Evolutionary conservation across 2,329 filamentous ascomycete species (phyloP).

Genomic region (Rhexocercosporidium sp.): DNA sequence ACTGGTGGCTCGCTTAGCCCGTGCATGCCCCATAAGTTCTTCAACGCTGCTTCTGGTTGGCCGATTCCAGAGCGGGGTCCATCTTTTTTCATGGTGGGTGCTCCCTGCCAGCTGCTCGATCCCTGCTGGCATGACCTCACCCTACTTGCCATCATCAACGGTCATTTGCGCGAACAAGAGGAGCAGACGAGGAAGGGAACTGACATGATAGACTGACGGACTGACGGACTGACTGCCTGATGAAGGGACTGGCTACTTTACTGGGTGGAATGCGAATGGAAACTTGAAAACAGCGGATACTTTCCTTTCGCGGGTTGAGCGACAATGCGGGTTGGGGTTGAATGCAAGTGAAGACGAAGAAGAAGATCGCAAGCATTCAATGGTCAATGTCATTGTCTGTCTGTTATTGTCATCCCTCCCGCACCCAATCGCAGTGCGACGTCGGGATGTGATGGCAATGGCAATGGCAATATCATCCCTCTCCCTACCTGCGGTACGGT

Average conservation of each 20-base stretch:
- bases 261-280: not conserved
- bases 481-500: not conserved
- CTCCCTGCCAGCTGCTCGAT: not conserved
- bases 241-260: not conserved
- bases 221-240: too few species aligned
- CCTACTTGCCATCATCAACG: slow-evolving; percentile 4
- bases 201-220: too few species aligned
- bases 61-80: not conserved
- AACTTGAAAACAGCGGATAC: not conserved
- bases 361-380: not conserved
- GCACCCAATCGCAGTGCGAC: not conserved
- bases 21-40: not conserved
- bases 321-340: slow-evolving; percentile 11
- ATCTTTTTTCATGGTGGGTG: not conserved
- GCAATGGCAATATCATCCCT: not conserved
- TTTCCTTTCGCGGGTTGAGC: not conserved
- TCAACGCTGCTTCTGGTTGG: not conserved
- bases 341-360: not conserved
- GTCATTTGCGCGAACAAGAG: not conserved
- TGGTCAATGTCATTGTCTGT: too few species aligned
- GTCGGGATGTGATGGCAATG: not conserved
- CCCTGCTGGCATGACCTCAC: slow-evolving; percentile 25
- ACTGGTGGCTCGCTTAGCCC: slow-evolving; percentile 1
- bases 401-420: too few species aligned
- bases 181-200: not conserved